A percentile compares a stretch with the other conserved stretches of the same genome.
Conservation (phyloP, 495 filamentous ascomycete species). For the Opeltia flavorubescens region DNA sequence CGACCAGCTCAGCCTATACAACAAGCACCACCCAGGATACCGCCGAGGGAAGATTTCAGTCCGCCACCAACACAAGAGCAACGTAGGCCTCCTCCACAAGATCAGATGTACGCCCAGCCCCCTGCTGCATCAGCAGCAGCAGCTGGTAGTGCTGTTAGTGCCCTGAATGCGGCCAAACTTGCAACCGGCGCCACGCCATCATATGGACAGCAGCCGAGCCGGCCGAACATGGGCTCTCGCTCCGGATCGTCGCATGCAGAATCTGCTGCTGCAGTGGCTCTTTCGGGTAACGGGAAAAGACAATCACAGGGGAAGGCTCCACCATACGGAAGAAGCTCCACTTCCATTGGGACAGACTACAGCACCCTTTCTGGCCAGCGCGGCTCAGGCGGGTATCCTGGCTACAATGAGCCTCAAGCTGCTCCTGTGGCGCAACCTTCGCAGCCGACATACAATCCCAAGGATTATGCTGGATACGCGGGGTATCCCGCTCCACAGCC, state of each 20-base stretch:
- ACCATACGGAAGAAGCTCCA: constrained; percentile 27
- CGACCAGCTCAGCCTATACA: constrained; percentile 33
- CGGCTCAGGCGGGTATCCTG: constrained; percentile 18
- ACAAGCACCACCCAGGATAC: constrained; percentile 21
- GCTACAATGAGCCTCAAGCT: constrained; percentile 16
- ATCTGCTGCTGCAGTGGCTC: constrained; percentile 31
- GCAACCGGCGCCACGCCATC: constrained; percentile 25
- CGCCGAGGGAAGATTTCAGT: constrained; percentile 26
- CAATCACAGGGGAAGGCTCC: constrained; percentile 17
- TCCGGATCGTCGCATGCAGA: constrained; percentile 32
- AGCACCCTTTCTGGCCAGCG: constrained; percentile 22
- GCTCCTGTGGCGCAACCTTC: constrained; percentile 35
- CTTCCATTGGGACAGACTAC: constrained; percentile 23
- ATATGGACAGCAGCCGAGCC: constrained; percentile 20
- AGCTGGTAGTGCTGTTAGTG: constrained; percentile 16
- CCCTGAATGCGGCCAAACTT: constrained; percentile 33
- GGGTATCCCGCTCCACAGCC: constrained; percentile 21
- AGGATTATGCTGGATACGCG: constrained; percentile 51
- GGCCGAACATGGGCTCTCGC: constrained; percentile 28
- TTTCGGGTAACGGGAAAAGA: constrained; percentile 23
- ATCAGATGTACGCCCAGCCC: constrained; percentile 23
- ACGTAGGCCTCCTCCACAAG: constrained; percentile 33
- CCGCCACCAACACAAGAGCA: constrained; percentile 29
- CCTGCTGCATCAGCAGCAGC: constrained; percentile 23
- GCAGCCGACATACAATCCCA: constrained; percentile 58